Percentiles rank a stretch among this genome's conserved stretches.
phyloP scores from a whole-genome alignment of 441 rosid species.

The Capsella rubella region DNA sequence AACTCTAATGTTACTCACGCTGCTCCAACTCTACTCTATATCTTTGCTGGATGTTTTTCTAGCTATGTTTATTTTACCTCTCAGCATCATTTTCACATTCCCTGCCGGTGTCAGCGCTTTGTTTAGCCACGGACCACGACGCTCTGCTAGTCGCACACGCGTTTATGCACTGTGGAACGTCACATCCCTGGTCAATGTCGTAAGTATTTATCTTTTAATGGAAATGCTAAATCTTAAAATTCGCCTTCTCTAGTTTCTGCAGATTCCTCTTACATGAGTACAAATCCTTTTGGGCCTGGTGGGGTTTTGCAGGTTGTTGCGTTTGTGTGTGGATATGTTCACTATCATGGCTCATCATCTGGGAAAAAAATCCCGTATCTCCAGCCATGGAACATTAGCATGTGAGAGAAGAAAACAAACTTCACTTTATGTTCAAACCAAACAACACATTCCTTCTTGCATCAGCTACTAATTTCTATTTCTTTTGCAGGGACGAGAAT shows the following conservation, averaged over 20 bases:
- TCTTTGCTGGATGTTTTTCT: slow-evolving; percentile 68
- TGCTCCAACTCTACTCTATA: slow-evolving; percentile 90
- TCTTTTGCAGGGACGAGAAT: slow-evolving; percentile 79
- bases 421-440: not conserved
- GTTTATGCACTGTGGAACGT: slow-evolving; percentile 86
- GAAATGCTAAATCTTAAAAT: not conserved
- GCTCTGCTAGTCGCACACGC: slow-evolving; percentile 83
- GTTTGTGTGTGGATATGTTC: slow-evolving; percentile 75
- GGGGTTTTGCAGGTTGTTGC: slow-evolving; percentile 60
- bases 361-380: slow-evolving; percentile 65
- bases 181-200: slow-evolving; percentile 80
- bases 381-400: slow-evolving; percentile 89
- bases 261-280: slow-evolving; percentile 1
- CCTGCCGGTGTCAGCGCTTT: slow-evolving; percentile 93
- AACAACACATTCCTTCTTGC: slow-evolving; percentile 25
- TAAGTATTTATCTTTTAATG: slow-evolving; percentile 53
- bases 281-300: slow-evolving; percentile 12
- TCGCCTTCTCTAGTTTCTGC: slow-evolving; percentile 22
- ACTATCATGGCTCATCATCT: slow-evolving; percentile 58
- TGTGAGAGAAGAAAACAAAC: slow-evolving; percentile 52
- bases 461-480: slow-evolving; percentile 13
- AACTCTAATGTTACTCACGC: slow-evolving; percentile 83
- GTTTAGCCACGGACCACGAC: slow-evolving; percentile 90
- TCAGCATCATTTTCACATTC: slow-evolving; percentile 80
- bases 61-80: slow-evolving; percentile 73